Percentiles rank a stretch among this genome's conserved stretches.
phyloP scores from a whole-genome alignment of 495 filamentous ascomycete genomes.

The Aspergillus cavernicola region DNA sequence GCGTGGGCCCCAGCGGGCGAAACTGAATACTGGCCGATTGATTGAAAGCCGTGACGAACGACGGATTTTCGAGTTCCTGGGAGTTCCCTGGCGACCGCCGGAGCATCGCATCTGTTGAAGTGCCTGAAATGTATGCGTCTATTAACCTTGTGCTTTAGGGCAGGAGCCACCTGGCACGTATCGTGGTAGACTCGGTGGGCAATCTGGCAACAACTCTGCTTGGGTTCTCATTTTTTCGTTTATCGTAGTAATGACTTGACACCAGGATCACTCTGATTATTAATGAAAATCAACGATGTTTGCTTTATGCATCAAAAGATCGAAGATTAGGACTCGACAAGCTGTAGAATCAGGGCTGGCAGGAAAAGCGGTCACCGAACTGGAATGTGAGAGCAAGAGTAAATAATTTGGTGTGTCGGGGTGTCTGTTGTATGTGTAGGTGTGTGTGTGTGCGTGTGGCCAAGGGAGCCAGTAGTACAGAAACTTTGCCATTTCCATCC shows the following conservation, averaged over 20 bases:
- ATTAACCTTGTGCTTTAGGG: background rate
- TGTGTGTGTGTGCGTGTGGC: slow-evolving; percentile 1
- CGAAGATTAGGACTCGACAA: background rate
- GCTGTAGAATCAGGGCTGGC: background rate
- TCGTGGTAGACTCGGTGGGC: slow-evolving; percentile 3
- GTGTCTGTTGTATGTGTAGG: too few relatives aligned
- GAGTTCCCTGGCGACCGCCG: slow-evolving; percentile 83
- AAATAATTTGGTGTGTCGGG: background rate
- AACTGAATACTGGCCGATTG: slow-evolving; percentile 68
- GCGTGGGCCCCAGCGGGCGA: slow-evolving; percentile 53
- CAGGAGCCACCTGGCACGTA: slow-evolving; percentile 8
- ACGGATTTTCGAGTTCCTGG: slow-evolving; percentile 80
- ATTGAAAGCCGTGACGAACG: slow-evolving; percentile 76
- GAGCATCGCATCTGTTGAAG: slow-evolving; percentile 71
- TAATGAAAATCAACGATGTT: background rate
- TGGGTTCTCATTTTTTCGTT: background rate
- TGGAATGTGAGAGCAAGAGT: background rate
- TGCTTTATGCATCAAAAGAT: background rate
- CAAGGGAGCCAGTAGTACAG: slow-evolving; percentile 7
- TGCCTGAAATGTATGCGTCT: slow-evolving; percentile 1
- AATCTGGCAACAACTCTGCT: background rate
- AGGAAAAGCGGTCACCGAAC: slow-evolving; percentile 4
- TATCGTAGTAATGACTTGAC: background rate
- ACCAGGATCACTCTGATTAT: too few relatives aligned
- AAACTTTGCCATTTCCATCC: slow-evolving; percentile 5